phyloP scores from a whole-genome alignment of 2,329 filamentous ascomycete genomes.

The Penicillium glabrum region DNA sequence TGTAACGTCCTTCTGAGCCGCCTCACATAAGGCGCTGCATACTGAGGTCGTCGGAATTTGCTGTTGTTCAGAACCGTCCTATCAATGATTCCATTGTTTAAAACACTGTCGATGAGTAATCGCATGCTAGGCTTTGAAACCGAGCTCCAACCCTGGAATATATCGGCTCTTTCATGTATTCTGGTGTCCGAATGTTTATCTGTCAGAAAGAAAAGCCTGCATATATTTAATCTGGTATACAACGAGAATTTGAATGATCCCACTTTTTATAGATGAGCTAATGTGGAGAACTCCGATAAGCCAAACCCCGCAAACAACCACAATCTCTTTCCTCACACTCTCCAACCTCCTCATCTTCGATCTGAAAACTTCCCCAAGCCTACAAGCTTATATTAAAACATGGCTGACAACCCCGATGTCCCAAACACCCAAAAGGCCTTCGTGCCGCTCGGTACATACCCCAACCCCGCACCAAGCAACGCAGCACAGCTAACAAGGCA shows the following conservation, averaged over 20 bases:
- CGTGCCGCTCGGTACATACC: slow-evolving; percentile 45
- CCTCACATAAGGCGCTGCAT: too few species aligned
- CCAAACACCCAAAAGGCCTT: slow-evolving; percentile 47
- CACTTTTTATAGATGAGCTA: neutral
- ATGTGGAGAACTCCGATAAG: neutral
- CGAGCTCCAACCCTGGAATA: too few species aligned
- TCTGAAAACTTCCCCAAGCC: neutral
- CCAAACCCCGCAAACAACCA: neutral
- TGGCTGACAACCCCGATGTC: slow-evolving; percentile 38
- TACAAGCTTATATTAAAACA: slow-evolving; percentile 1
- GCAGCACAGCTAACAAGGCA: slow-evolving; percentile 7
- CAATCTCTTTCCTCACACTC: neutral
- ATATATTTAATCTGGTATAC: too few species aligned
- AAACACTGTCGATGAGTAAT: too few species aligned
- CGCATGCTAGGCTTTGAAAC: too few species aligned
- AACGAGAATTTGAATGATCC: neutral
- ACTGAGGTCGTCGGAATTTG: too few species aligned
- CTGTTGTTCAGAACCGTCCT: too few species aligned
- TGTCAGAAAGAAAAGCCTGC: too few species aligned
- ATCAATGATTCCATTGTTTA: too few species aligned
- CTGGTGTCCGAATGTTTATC: too few species aligned
- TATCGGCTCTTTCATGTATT: too few species aligned
- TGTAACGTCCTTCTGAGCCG: too few species aligned
- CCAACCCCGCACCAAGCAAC: neutral
- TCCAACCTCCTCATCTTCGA: neutral